Evolutionary conservation across 2,329 filamentous ascomycete species (phyloP).

Genomic region (Kalaharituber pfeilii): DNA sequence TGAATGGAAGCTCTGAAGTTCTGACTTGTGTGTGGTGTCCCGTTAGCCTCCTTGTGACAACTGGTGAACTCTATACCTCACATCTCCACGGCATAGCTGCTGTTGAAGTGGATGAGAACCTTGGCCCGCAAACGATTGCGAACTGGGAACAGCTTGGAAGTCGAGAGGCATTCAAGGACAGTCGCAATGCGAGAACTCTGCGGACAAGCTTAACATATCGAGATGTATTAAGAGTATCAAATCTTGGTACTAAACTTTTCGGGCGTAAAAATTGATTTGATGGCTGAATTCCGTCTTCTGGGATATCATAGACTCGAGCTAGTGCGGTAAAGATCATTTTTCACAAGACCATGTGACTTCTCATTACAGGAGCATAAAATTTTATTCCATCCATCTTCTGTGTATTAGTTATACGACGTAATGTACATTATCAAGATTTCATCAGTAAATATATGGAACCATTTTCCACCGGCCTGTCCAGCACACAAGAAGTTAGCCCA

Average conservation of each 20-base stretch:
- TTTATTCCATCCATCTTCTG: too few species aligned
- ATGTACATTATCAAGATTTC: too few species aligned
- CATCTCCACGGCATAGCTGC: constrained; percentile 61
- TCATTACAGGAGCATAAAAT: too few species aligned
- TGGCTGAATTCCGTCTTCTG: too few species aligned
- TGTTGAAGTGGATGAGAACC: constrained; percentile 44
- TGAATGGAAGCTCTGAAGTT: too few species aligned
- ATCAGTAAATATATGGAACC: constrained; percentile 49
- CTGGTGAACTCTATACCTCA: constrained; percentile 47
- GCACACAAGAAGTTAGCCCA: neutral
- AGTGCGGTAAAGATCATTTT: too few species aligned
- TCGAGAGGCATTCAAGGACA: constrained; percentile 32
- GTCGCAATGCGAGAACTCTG: constrained; percentile 39
- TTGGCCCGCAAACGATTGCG: constrained; percentile 39
- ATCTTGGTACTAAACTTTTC: constrained; percentile 21
- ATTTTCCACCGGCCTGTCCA: constrained; percentile 47
- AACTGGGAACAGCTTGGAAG: constrained; percentile 55
- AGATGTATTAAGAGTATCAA: constrained; percentile 70
- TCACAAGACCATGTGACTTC: too few species aligned
- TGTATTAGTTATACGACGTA: too few species aligned
- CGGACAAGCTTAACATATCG: constrained; percentile 64
- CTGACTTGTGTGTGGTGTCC: too few species aligned
- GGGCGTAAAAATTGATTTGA: too few species aligned
- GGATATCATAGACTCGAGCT: too few species aligned
- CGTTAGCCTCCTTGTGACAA: constrained; percentile 48